Evolutionary conservation across 306 rosid species (phyloP).

Genomic region (Sicyos baderoa): DNA sequence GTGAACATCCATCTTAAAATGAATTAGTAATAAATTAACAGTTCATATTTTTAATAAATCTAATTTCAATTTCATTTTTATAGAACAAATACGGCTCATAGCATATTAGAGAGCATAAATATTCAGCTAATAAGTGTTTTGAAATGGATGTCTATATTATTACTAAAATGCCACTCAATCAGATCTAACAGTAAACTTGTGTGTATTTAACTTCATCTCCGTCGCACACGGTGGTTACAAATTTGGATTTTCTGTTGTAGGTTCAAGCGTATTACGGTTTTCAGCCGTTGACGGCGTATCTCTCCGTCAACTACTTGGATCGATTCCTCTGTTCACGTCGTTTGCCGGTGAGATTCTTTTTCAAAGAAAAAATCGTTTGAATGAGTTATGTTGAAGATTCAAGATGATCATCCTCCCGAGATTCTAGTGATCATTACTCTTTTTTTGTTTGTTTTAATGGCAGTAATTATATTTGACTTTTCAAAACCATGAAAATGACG

Average conservation of each 20-base stretch:
- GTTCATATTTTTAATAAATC: too few species aligned
- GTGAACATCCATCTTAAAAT: too few species aligned
- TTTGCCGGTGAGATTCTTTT: conserved; percentile 60
- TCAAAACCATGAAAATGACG: conserved; percentile 20
- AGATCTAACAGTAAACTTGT: conserved; percentile 20
- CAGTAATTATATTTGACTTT: conserved; percentile 21
- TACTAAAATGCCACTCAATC: conserved; percentile 34
- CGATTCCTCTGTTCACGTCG: conserved; percentile 69
- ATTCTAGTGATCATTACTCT: background rate
- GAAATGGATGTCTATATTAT: background rate
- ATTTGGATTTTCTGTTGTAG: conserved; percentile 31
- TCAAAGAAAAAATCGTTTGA: background rate
- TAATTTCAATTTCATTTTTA: too few species aligned
- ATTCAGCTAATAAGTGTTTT: too few species aligned
- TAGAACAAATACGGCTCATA: too few species aligned
- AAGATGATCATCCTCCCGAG: conserved; percentile 1
- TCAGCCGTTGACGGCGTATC: conserved; percentile 90
- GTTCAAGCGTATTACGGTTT: conserved; percentile 62
- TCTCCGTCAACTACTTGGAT: conserved; percentile 87
- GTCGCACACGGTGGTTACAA: background rate
- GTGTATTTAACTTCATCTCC: background rate
- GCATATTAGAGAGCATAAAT: too few species aligned
- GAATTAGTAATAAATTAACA: too few species aligned
- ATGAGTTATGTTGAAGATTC: conserved; percentile 13
- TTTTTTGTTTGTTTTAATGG: background rate